Evolutionary conservation across 2,329 filamentous ascomycete species (phyloP), one percentile per base, ranked within the genome.

Genomic region (Beauveria brongniartii): DNA sequence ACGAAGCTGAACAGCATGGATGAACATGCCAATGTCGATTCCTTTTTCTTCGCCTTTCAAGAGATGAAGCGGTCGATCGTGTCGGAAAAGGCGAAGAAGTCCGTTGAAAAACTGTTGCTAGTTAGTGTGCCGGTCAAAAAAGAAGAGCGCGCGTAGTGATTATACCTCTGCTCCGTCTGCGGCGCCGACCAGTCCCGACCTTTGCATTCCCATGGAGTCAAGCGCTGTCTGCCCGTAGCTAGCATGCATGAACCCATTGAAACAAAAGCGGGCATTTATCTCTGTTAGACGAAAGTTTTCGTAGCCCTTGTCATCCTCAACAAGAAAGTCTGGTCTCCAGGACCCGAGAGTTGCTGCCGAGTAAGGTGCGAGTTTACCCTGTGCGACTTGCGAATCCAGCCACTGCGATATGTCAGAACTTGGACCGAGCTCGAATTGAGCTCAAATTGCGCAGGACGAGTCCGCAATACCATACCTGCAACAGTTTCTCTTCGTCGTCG

Each of bases 181-280:
- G 1, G 70, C 70, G 6, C 68, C 65, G 0, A 63, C 43, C 0
- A 74, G 62, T 1, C 59, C 63, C 22, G 47, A 54, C 12, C 55
- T 9, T 1, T 37, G 62, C n/a, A 65, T 54, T 4, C 62, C 61
- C 46, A 64, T 63, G 5, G 50, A 46, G 14, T 70, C 65, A 1
- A 74, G 61, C 7, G 66, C 69, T n/a, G 69, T 48, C 9, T 75
- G 70, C 0, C 72, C 72, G 22, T 71, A 70, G 0, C 65, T 64
- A 26, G 63, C 63, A 30, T 72, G 66, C 64, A 74, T 61, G 24
- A 71, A 74, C 0, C 72, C 73, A 54, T 77, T 77, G 61, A 76
- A 77, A 7, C 68, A 66, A 47, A 76, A 77, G 1, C 75, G 69
- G 1, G 73, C 73, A 54, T 77, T 78, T 40, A 78, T 76, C 24